Evolutionary conservation across 139 green algal genomes (phyloP), one percentile per base, ranked within the genome.

Genomic region (Picochlorum sp.): DNA sequence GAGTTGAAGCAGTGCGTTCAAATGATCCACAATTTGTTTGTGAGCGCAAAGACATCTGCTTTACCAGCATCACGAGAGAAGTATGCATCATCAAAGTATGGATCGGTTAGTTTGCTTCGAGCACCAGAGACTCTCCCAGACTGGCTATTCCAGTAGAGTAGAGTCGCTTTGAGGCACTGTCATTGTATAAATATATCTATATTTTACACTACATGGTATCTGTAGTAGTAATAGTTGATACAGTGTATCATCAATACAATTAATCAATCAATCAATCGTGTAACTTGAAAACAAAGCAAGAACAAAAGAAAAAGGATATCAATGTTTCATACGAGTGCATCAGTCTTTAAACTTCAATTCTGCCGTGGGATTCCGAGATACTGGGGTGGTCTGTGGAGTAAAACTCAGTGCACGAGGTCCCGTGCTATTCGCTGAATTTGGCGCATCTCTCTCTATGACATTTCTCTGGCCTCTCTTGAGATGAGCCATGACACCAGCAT

Each of bases 31-130:
- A 24, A 23, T 26, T 47, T 82, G 28, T 70, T 71, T 62, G 1
- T 66, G 13, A 9, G 23, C 11, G 51, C 64, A 37, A 56, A 69
- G 23, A 54, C 63, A 49, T 77, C 73, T 26, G 56, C n/a, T 49
- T 63, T 83, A 28, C 75, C 81, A 15, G 79, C 81, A 34, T 63
- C 77, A 1, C 57, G 80, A 16, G 81, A 88, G 7, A 88, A 88
- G 73, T 86, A 84, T 37, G 45, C 67, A 15, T 65, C 58, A 23
- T 54, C 70, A 63, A 82, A 77, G 45, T 82, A 68, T 49, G 64
- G 58, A 4, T 59, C 45, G 11, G 79, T 85, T 9, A 75, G 64
- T n/a, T 49, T 60, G 11, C 60, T 84, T 26, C 41, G 59, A 49
- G 55, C 26, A 28, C 50, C 47, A 6, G 56, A 65, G 5, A 11